phyloP scores from a whole-genome alignment of 352 stramenopile genomes.

The Phytophthora ramorum region DNA sequence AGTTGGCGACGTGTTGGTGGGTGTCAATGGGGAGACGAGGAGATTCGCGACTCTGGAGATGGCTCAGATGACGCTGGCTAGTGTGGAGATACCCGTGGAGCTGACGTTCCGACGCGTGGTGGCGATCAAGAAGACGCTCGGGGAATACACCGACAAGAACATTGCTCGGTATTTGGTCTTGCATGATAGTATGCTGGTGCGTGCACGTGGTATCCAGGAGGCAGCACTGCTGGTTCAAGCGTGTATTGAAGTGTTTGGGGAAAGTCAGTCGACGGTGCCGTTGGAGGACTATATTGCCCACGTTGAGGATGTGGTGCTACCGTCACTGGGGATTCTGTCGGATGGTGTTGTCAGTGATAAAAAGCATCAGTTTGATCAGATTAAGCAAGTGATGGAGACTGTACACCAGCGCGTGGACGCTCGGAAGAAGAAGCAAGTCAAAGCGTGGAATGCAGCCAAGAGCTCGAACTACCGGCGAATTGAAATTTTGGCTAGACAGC shows the following conservation, averaged over 20 bases:
- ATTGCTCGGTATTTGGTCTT: slow-evolving; percentile 63
- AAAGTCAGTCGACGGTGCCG: slow-evolving; percentile 43
- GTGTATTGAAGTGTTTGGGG: slow-evolving; percentile 57
- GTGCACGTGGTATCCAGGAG: slow-evolving; percentile 42
- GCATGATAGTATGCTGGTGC: slow-evolving; percentile 45
- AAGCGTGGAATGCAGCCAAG: slow-evolving; percentile 67
- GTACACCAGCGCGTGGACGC: slow-evolving; percentile 54
- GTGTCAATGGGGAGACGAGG: slow-evolving; percentile 59
- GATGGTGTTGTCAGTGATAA: slow-evolving; percentile 2
- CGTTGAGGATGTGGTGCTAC: slow-evolving; percentile 57
- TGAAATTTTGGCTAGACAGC: slow-evolving; percentile 69
- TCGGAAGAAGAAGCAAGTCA: slow-evolving; percentile 51
- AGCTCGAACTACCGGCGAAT: slow-evolving; percentile 67
- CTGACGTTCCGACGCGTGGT: slow-evolving; percentile 64
- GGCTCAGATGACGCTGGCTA: slow-evolving; percentile 42
- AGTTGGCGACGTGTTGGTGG: slow-evolving; percentile 65
- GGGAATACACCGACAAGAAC: slow-evolving; percentile 65
- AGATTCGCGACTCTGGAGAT: slow-evolving; percentile 54
- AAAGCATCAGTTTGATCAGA: slow-evolving; percentile 41
- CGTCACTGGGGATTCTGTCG: slow-evolving; percentile 18
- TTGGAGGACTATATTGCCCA: slow-evolving; percentile 58
- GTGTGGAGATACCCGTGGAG: slow-evolving; percentile 48
- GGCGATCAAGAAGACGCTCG: slow-evolving; percentile 51
- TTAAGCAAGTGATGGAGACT: slow-evolving; percentile 61
- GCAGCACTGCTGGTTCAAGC: slow-evolving; percentile 62